Conservation (phyloP, 306 rosid genomes). For the Styphnolobium japonicum region DNA sequence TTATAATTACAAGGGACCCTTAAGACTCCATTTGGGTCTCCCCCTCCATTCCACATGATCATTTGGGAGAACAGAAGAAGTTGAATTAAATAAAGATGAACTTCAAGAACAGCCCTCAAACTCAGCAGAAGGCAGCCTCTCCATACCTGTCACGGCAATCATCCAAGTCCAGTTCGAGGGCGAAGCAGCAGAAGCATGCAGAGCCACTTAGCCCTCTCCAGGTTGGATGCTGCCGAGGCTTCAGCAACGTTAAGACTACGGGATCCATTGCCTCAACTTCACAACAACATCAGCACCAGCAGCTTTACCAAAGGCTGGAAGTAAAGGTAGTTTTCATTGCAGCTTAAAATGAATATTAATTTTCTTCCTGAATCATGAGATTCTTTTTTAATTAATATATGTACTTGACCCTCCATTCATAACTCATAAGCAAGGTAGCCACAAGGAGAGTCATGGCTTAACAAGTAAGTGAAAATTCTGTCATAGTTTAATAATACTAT, state of each 20-base stretch:
- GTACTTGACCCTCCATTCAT: too few species aligned
- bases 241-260: constrained; percentile 10
- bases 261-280: constrained; percentile 31
- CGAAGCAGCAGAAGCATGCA: background rate
- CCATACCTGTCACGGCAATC: background rate
- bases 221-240: constrained; percentile 38
- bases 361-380: too few species aligned
- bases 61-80: background rate
- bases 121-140: background rate
- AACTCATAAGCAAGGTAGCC: too few species aligned
- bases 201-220: constrained; percentile 21
- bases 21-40: background rate
- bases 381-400: too few species aligned
- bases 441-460: too few species aligned
- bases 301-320: constrained; percentile 27
- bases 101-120: constrained; percentile 5
- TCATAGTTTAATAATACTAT: too few species aligned
- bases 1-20: constrained; percentile 15
- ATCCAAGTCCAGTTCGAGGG: background rate
- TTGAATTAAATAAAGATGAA: background rate
- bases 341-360: too few species aligned
- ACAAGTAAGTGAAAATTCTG: too few species aligned
- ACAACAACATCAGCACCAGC: background rate
- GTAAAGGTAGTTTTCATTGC: constrained; percentile 37
- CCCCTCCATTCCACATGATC: background rate